Base-by-base conservation (phyloP, 169 alveolate genomes). In the Plasmodium knowlesi region DNA sequence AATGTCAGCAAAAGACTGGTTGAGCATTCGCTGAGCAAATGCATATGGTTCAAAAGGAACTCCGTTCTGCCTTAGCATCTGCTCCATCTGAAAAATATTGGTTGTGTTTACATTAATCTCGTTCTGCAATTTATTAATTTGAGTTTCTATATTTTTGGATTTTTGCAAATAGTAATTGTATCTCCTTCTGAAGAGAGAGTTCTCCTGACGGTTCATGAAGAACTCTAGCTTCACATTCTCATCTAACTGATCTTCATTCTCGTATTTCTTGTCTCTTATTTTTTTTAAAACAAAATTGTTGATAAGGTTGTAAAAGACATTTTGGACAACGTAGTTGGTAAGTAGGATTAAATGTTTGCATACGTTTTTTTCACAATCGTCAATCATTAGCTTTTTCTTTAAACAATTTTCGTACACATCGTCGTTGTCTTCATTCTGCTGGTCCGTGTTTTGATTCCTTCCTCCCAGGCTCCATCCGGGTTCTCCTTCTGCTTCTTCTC, bases 251-350 rank as follows among this genome's bases (percentile, higher is more conserved):
- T 91, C 95, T 91, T 91, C 95, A 34, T 71, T 50, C 39, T 91
- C 92, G 74, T 91, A 91, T 82, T 91, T 74, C 73, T 80, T 70
- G 16, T 91, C 95, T 46, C 92, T 67, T 3, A 91, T 76, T 70
- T 91, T 91, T 91, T 81, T 91, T 72, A 91, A 82, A 10, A 91
- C 76, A 43, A 91, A 91, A 81, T 91, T 91, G 50, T 91, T 91
- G 6, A 91, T 72, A 12, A 91, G 61, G 70, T 91, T 91, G 67
- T 91, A 91, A 72, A 91, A 91, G 8, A 91, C n/a, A 39, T 91
- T 82, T 34, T 91, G 95, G 1, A 91, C 92, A 1, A 91, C 61
- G 83, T 91, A 82, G 30, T 91, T 91, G 22, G 95, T 91, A 41
- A 91, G 41, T 37, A 91, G 28, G 19, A 91, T 91, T 46, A 91